These are phyloP conservation scores for Geranomyces variabilis DNA, from an alignment of 192 early-diverging fungal genomes.

Conservation along the genomic window DNA sequence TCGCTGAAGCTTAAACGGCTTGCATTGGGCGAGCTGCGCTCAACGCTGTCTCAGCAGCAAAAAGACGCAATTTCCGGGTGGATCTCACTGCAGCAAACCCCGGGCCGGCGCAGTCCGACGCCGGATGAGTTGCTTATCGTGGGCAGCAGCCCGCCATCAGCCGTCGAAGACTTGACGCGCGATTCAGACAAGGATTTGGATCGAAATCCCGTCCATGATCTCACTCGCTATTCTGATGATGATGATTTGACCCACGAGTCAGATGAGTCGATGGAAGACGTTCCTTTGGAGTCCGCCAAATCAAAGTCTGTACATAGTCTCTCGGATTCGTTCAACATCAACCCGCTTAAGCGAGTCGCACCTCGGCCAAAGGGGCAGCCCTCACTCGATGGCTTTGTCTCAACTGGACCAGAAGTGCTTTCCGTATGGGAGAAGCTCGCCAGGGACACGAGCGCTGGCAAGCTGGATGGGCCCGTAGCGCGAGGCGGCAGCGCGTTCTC, in stretches of 20 bases:
- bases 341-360: not conserved
- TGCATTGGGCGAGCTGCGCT: not conserved
- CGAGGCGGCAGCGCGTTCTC: not conserved
- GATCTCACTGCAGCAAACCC: not conserved
- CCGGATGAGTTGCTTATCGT: too few species aligned
- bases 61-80: not conserved
- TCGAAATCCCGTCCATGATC: too few species aligned
- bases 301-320: not conserved
- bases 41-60: not conserved
- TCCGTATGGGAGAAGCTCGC: conserved; percentile 30
- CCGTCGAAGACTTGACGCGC: too few species aligned
- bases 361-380: conserved; percentile 5
- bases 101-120: too few species aligned
- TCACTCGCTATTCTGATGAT: not conserved
- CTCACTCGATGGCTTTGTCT: conserved; percentile 9
- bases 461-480: not conserved
- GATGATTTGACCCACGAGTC: not conserved
- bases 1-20: not conserved
- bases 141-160: too few species aligned
- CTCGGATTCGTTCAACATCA: not conserved
- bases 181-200: too few species aligned
- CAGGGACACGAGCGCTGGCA: not conserved
- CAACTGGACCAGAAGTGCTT: not conserved
- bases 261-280: not conserved
- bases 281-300: not conserved